A percentile compares a stretch with the other conserved stretches of the same genome.
Conservation (phyloP, 495 filamentous ascomycete species). For the Aspergillus asperescens region DNA sequence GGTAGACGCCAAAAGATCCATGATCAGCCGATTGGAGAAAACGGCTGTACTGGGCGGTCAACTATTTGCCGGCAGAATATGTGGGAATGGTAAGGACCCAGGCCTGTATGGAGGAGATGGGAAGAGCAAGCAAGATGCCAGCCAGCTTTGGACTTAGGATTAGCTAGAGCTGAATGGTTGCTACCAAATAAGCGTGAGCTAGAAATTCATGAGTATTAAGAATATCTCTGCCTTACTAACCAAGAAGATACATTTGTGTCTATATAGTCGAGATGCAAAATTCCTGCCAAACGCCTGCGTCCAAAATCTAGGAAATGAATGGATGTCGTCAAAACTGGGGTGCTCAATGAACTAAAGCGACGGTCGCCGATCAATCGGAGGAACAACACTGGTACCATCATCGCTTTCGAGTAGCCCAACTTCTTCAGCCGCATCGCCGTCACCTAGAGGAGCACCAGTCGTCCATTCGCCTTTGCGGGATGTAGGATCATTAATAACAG, state of each 20-base stretch:
- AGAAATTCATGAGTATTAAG: too few relatives aligned
- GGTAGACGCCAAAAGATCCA: too few relatives aligned
- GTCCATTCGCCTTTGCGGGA: constrained; percentile 42
- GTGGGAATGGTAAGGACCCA: constrained; percentile 4
- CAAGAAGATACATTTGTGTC: not conserved
- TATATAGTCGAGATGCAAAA: constrained; percentile 1
- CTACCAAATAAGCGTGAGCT: too few relatives aligned
- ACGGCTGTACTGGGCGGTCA: not conserved
- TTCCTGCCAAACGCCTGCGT: not conserved
- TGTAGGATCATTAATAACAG: constrained; percentile 76
- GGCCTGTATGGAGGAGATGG: too few relatives aligned
- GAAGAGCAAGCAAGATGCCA: too few relatives aligned
- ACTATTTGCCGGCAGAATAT: constrained; percentile 16
- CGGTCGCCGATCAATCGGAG: constrained; percentile 34
- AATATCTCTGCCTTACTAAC: not conserved
- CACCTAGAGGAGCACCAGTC: constrained; percentile 33
- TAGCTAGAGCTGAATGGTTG: too few relatives aligned
- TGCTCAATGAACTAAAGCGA: constrained; percentile 17
- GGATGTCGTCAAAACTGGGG: not conserved
- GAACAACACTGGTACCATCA: constrained; percentile 35
- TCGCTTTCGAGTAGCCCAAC: constrained; percentile 47
- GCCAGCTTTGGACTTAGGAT: too few relatives aligned
- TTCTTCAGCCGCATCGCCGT: constrained; percentile 41
- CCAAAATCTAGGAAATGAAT: not conserved
- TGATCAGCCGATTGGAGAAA: constrained; percentile 5